Conservation (phyloP, 768 basidiomycete species). For the Jaapia argillacea region DNA sequence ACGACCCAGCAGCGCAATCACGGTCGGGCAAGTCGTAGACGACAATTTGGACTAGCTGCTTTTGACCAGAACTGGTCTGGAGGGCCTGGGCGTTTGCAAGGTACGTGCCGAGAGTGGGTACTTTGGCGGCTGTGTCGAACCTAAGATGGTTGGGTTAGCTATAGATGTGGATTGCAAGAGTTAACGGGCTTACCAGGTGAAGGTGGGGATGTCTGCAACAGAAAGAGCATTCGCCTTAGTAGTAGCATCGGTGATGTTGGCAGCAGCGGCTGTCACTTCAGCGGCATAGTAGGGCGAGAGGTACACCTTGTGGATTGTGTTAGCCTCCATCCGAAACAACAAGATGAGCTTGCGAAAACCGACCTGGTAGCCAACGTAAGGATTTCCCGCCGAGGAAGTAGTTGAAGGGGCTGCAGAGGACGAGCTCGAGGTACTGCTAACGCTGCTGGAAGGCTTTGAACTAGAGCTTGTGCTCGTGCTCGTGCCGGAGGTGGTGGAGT, state of each 20-base stretch:
- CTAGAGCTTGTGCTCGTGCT: conserved; percentile 14
- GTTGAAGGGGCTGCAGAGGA: too few species aligned
- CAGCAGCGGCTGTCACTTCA: conserved; percentile 42
- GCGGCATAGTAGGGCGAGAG: conserved; percentile 45
- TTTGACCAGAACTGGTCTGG: conserved; percentile 33
- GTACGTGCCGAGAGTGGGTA: conserved; percentile 42
- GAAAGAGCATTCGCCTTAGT: conserved; percentile 37
- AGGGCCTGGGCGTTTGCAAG: conserved; percentile 42
- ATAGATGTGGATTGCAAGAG: too few species aligned
- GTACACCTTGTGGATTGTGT: conserved; percentile 26
- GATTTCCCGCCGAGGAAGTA: conserved; percentile 38
- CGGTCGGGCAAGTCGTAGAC: conserved; percentile 51
- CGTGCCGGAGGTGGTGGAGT: background rate
- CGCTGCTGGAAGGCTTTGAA: too few species aligned
- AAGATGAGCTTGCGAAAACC: conserved; percentile 1
- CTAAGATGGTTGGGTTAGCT: too few species aligned
- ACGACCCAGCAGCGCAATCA: conserved; percentile 56
- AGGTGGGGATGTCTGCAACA: conserved; percentile 51
- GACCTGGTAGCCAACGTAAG: conserved; percentile 40
- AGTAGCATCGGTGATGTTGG: conserved; percentile 36
- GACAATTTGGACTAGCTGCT: conserved; percentile 31
- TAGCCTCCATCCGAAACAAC: background rate
- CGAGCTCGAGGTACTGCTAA: too few species aligned
- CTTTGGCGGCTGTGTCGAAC: conserved; percentile 48
- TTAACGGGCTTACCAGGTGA: too few species aligned